These are phyloP conservation scores for Suhomyces maxii DNA, from an alignment of 1,139 yeast species.

Conservation along the genomic window DNA sequence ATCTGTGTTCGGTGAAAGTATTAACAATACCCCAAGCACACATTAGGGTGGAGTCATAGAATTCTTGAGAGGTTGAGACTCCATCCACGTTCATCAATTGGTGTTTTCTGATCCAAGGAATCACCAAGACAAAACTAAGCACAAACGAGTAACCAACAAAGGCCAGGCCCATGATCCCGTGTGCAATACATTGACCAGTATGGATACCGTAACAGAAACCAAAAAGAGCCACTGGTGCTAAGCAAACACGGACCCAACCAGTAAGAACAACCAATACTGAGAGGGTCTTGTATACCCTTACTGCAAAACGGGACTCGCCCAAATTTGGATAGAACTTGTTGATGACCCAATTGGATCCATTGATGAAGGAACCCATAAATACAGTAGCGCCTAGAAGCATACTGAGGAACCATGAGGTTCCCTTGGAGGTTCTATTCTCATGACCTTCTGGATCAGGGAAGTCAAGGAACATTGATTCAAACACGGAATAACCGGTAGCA, in stretches of 20 bases:
- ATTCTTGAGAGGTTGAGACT: slow-evolving; percentile 67
- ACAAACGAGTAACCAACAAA: slow-evolving; percentile 78
- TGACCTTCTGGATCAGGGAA: slow-evolving; percentile 65
- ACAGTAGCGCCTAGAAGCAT: slow-evolving; percentile 47
- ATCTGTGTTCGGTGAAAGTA: slow-evolving; percentile 92
- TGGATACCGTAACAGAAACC: slow-evolving; percentile 75
- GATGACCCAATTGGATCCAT: slow-evolving; percentile 51
- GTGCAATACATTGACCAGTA: slow-evolving; percentile 93
- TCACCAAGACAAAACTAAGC: slow-evolving; percentile 61
- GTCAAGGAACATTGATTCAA: slow-evolving; percentile 56
- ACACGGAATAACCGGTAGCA: slow-evolving; percentile 49
- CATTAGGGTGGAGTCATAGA: slow-evolving; percentile 78
- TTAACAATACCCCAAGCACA: slow-evolving; percentile 89
- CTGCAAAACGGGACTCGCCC: slow-evolving; percentile 12
- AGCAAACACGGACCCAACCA: slow-evolving; percentile 70
- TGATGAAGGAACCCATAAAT: slow-evolving; percentile 54
- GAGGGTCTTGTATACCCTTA: slow-evolving; percentile 42
- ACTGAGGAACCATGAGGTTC: slow-evolving; percentile 62
- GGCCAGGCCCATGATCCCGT: slow-evolving; percentile 93
- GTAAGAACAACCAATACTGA: slow-evolving; percentile 49
- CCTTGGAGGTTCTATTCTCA: slow-evolving; percentile 65
- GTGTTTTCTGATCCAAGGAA: slow-evolving; percentile 63
- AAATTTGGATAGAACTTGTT: slow-evolving; percentile 35
- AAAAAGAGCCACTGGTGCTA: slow-evolving; percentile 81
- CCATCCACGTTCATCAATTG: slow-evolving; percentile 21